Conservation (phyloP, 2,329 filamentous ascomycete species). For the Neoarthrinium moseri region DNA sequence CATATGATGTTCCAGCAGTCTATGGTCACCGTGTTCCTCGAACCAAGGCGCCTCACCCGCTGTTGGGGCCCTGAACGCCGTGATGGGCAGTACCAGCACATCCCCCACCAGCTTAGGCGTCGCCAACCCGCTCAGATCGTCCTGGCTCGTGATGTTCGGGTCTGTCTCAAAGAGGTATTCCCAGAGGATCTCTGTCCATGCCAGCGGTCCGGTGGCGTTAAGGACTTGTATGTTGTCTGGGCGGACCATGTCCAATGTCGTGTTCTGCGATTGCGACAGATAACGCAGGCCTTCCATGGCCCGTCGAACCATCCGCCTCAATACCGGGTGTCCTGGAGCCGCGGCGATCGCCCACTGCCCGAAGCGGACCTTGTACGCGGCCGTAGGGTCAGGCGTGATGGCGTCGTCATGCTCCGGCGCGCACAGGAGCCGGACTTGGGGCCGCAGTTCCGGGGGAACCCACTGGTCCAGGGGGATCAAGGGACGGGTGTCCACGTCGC, state of each 20-base stretch:
- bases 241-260: conserved; percentile 12
- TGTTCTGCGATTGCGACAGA: conserved; percentile 11
- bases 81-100: conserved; percentile 23
- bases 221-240: conserved; percentile 27
- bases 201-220: conserved; percentile 30
- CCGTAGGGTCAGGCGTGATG: too few species aligned
- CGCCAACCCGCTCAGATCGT: conserved; percentile 13
- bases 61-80: too few species aligned
- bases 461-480: conserved; percentile 43
- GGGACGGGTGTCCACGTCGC: conserved; percentile 42
- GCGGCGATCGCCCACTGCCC: conserved; percentile 35
- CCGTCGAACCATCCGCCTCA: conserved; percentile 23
- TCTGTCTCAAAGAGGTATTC: conserved; percentile 22
- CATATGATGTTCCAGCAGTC: too few species aligned
- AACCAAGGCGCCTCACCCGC: too few species aligned
- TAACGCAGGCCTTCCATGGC: conserved; percentile 20
- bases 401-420: conserved; percentile 31
- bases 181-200: conserved; percentile 30
- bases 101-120: conserved; percentile 14
- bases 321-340: conserved; percentile 29
- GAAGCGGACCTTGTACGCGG: conserved; percentile 30
- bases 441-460: conserved; percentile 42
- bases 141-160: conserved; percentile 12
- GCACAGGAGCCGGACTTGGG: conserved; percentile 22
- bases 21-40: too few species aligned